Percentiles rank a stretch among this genome's conserved stretches.
Evolutionary conservation across 768 basidiomycete species (phyloP).

Genomic region (Pisolithus tinctorius): DNA sequence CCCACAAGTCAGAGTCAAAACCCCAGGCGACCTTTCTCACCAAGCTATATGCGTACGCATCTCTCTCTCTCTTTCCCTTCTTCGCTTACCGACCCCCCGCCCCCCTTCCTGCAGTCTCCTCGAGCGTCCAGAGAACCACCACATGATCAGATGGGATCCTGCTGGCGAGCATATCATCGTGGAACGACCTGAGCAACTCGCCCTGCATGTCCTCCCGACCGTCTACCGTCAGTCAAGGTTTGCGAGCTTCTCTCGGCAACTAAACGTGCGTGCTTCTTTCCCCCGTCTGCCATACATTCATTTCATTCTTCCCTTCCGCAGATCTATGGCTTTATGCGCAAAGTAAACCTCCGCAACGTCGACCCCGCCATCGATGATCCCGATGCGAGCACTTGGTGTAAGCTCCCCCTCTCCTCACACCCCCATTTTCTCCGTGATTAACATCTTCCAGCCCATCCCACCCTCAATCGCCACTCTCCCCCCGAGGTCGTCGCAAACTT

Average conservation of each 20-base stretch:
- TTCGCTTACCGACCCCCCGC: conserved; percentile 13
- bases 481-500: conserved; percentile 89
- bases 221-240: conserved; percentile 96
- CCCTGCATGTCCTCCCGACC: conserved; percentile 86
- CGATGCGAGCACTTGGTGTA: conserved; percentile 96
- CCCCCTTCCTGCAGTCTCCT: conserved; percentile 57
- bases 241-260: conserved; percentile 94
- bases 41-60: conserved; percentile 87
- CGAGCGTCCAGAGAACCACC: conserved; percentile 88
- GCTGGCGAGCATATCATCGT: conserved; percentile 94
- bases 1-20: conserved; percentile 68
- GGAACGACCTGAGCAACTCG: conserved; percentile 88
- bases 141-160: conserved; percentile 96
- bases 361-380: conserved; percentile 94
- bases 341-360: conserved; percentile 92
- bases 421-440: conserved; percentile 12
- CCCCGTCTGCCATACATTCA: conserved; percentile 19
- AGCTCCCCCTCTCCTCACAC: conserved; percentile 29
- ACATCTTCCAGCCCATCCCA: conserved; percentile 67
- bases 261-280: conserved; percentile 66
- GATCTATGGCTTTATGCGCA: conserved; percentile 99
- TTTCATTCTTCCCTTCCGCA: conserved; percentile 27
- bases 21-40: conserved; percentile 94
- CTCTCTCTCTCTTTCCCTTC: conserved; percentile 1
- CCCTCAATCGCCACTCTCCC: conserved; percentile 84